Percentiles rank a stretch among this genome's conserved stretches.
Conservation (phyloP, 192 early-diverging fungal species). For the Pilaira anomala region DNA sequence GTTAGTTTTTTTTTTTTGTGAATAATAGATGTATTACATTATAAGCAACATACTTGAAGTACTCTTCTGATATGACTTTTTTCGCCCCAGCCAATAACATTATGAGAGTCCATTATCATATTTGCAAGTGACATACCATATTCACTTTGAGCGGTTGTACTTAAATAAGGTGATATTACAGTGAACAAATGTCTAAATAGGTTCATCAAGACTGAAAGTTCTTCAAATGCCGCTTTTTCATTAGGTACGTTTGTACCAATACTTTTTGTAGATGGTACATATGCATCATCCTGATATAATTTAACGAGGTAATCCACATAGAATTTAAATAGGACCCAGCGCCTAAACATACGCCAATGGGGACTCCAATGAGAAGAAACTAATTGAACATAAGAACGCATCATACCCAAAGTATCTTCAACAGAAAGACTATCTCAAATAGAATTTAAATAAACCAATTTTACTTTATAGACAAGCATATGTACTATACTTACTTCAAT, state of each 20-base stretch:
- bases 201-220: conserved; percentile 5
- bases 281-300: conserved; percentile 33
- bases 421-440: conserved; percentile 1
- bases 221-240: background rate
- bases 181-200: conserved; percentile 9
- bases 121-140: background rate
- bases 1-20: too few species aligned
- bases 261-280: conserved; percentile 20
- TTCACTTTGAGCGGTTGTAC: background rate
- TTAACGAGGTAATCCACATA: conserved; percentile 44
- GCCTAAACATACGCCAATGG: conserved; percentile 49
- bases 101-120: background rate
- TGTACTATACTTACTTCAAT: conserved; percentile 3
- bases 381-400: conserved; percentile 16
- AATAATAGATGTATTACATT: too few species aligned
- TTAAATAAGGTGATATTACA: background rate
- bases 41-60: conserved; percentile 1
- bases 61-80: conserved; percentile 11
- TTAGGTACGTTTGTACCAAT: background rate
- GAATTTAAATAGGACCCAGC: conserved; percentile 49
- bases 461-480: too few species aligned
- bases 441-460: too few species aligned
- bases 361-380: conserved; percentile 42
- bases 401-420: conserved; percentile 5
- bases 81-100: conserved; percentile 12